Evolutionary conservation across 192 early-diverging fungal species (phyloP).

Genomic region (Cladochytrium replicatum): DNA sequence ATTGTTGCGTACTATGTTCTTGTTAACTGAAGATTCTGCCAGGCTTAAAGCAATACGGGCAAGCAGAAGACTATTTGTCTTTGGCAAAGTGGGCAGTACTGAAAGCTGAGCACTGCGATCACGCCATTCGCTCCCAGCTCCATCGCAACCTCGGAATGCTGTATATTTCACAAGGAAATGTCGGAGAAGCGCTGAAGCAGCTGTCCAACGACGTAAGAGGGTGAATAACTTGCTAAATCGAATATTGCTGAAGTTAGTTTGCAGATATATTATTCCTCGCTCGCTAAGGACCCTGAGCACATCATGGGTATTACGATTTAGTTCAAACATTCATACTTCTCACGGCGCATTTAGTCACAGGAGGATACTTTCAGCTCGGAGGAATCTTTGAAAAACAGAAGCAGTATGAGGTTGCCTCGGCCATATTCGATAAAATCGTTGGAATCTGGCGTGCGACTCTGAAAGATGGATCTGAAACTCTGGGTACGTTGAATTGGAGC

Average conservation of each 20-base stretch:
- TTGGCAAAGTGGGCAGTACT: slow-evolving; percentile 50
- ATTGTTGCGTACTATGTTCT: neutral
- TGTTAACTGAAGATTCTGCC: neutral
- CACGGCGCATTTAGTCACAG: slow-evolving; percentile 23
- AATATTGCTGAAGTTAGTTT: neutral
- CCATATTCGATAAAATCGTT: slow-evolving; percentile 35
- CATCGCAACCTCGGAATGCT: slow-evolving; percentile 48
- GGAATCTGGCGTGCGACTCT: slow-evolving; percentile 27
- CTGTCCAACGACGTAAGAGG: slow-evolving; percentile 36
- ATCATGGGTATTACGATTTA: slow-evolving; percentile 12
- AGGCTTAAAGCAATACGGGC: slow-evolving; percentile 40
- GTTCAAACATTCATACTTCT: slow-evolving; percentile 1
- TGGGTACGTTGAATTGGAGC: too few species aligned
- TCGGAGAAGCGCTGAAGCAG: slow-evolving; percentile 27
- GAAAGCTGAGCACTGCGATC: slow-evolving; percentile 26
- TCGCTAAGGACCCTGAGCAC: slow-evolving; percentile 32
- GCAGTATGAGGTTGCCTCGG: slow-evolving; percentile 17
- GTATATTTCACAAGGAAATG: slow-evolving; percentile 27
- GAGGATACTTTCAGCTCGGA: slow-evolving; percentile 47
- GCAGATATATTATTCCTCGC: slow-evolving; percentile 36
- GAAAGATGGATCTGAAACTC: slow-evolving; percentile 7
- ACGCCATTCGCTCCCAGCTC: slow-evolving; percentile 32
- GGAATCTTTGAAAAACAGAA: slow-evolving; percentile 29
- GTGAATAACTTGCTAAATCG: slow-evolving; percentile 4
- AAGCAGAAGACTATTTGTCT: slow-evolving; percentile 51